phyloP scores from a whole-genome alignment of 345 rosid genomes.

The Eucalyptus sp. region DNA sequence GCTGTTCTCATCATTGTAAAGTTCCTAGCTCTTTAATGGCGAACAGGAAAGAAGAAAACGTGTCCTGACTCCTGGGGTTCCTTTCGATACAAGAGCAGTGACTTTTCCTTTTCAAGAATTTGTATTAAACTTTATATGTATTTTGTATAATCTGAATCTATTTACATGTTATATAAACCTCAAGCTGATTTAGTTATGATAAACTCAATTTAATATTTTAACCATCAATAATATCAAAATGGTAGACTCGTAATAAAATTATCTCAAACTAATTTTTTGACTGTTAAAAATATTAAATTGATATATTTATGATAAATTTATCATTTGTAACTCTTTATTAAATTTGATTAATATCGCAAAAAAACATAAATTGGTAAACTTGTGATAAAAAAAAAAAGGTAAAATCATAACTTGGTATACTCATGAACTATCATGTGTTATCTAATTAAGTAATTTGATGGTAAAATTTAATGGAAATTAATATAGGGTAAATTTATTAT shows the following conservation, averaged over 20 bases:
- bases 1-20: not conserved
- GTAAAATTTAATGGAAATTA: too few relatives aligned
- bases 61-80: not conserved
- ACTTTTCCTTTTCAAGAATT: not conserved
- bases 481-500: rapidly evolving
- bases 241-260: rapidly evolving
- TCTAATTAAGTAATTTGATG: too few relatives aligned
- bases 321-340: rapidly evolving
- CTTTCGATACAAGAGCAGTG: not conserved
- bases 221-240: too few relatives aligned
- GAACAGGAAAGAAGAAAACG: not conserved
- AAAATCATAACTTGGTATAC: too few relatives aligned
- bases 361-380: rapidly evolving
- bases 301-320: too few relatives aligned
- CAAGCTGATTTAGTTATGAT: too few relatives aligned
- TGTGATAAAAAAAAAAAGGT: rapidly evolving
- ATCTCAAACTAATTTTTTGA: too few relatives aligned
- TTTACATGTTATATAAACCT: not conserved
- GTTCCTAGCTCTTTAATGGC: not conserved
- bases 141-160: not conserved
- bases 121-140: not conserved
- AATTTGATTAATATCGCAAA: too few relatives aligned
- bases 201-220: too few relatives aligned
- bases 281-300: rapidly evolving
- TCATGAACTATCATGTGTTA: rapidly evolving